Evolutionary conservation across 345 rosid genomes (phyloP), one percentile per base, ranked within the genome.

Genomic region (Eucalyptus brandiana): DNA sequence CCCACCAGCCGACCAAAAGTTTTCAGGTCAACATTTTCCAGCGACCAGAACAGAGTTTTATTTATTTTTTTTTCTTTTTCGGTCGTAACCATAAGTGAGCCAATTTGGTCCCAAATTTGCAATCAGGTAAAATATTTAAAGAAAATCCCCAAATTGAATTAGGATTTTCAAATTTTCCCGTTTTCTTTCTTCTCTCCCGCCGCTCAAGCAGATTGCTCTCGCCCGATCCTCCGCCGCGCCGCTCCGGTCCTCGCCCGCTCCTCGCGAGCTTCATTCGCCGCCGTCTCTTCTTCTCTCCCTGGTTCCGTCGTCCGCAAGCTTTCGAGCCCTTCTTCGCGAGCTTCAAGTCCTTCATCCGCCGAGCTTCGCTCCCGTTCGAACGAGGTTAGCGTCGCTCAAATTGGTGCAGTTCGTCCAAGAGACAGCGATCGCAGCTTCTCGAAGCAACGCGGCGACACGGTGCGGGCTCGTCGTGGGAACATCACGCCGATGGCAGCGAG

Each of bases 1-100:
- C 28, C 28, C 30, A 23, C 69, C 34, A 13, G 34, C 18, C 18
- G 9, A n/a, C 69, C 9, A 28, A 12, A 62, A 6, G 34, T 62
- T 30, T 12, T 28, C 32, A 14, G 32, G 72, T n/a, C 14, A 65
- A 30, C 37, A 65, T 15, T 65, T 65, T 65, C 18, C 7, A n/a
- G 37, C 19, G 34, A 65, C 72, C 16, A 7, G 19, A 30, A 7
- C 23, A 5, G 21, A 15, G 11, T 15, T 8, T 3, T n/a, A n/a
- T n/a, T n/a, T n/a, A n/a, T 53, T 19, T n/a, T 19, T 19, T 3
- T 0, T 0, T 0, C 4, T 53, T 21, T 53, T 53, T 53, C 58
- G 58, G 58, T 53, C 58, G 26, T 53, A 53, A 53, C 58, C 0
- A 0, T 53, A 1, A 53, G 62, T 24, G 62, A 10, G 62, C 24